phyloP scores from a whole-genome alignment of 2,329 filamentous ascomycete genomes.

The Torrubiella hemipterigena region DNA sequence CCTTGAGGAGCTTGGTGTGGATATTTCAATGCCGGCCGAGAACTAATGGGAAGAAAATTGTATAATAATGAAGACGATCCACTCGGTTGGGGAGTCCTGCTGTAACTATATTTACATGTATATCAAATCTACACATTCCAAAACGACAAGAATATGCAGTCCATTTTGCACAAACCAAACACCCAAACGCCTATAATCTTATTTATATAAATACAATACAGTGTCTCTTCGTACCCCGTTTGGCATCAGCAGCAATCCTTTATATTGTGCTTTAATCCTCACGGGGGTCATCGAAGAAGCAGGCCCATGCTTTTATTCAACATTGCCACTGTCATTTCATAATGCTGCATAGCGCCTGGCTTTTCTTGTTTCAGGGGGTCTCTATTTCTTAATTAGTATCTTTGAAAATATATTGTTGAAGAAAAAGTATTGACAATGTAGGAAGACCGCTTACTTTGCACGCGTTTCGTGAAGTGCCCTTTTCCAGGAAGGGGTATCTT shows the following conservation, averaged over 20 bases:
- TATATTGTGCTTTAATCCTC: background rate
- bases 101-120: background rate
- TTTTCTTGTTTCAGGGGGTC: no score
- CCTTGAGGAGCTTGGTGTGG: conserved; percentile 62
- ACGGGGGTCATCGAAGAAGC: conserved; percentile 38
- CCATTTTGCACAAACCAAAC: background rate
- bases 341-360: conserved; percentile 28
- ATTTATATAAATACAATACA: background rate
- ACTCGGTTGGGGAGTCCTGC: background rate
- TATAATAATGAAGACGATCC: no score
- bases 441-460: no score
- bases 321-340: conserved; percentile 59
- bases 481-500: no score
- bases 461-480: no score
- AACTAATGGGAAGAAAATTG: conserved; percentile 10
- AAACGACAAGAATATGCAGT: background rate
- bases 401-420: no score
- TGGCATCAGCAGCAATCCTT: no score
- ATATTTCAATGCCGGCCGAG: conserved; percentile 27
- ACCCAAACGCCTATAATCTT: background rate
- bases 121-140: background rate
- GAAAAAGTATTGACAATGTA: conserved; percentile 4
- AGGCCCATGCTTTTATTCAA: conserved; percentile 62
- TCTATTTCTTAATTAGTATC: no score
- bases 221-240: no score